Conservation (phyloP, 1,284 basidiomycete species). For the Neolentinus lepideus region DNA sequence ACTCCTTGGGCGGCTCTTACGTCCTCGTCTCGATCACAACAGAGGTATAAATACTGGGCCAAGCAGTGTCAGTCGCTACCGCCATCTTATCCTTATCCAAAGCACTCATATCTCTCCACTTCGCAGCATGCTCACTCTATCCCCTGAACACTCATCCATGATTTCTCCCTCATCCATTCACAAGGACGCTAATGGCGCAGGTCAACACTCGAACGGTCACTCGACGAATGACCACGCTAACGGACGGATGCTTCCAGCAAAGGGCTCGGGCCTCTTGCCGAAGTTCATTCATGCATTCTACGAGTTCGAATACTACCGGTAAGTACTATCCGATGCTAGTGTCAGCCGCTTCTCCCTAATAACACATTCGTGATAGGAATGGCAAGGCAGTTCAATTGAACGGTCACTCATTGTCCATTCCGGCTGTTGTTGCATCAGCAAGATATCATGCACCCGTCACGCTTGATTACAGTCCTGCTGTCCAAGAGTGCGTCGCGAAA, state of each 20-base stretch:
- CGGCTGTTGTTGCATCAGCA: slow-evolving; percentile 67
- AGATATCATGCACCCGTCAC: slow-evolving; percentile 50
- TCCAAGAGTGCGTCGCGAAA: slow-evolving; percentile 35
- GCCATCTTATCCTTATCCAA: background rate
- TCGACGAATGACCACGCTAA: background rate
- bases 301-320: slow-evolving; percentile 2
- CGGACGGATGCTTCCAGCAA: background rate
- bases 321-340: background rate
- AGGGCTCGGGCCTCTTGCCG: background rate
- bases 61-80: background rate
- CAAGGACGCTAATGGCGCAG: background rate
- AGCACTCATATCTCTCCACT: background rate
- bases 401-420: slow-evolving; percentile 64
- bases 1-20: background rate
- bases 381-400: slow-evolving; percentile 59
- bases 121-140: background rate
- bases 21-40: background rate
- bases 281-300: background rate
- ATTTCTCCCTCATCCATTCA: background rate
- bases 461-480: slow-evolving; percentile 40
- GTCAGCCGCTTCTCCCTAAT: background rate
- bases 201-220: background rate
- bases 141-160: background rate
- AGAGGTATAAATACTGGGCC: background rate
- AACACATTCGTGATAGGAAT: slow-evolving; percentile 28